Percentiles rank a stretch among this genome's conserved stretches.
phyloP scores from a whole-genome alignment of 108 stramenopile genomes.

The Poteriospumella lacustris region DNA sequence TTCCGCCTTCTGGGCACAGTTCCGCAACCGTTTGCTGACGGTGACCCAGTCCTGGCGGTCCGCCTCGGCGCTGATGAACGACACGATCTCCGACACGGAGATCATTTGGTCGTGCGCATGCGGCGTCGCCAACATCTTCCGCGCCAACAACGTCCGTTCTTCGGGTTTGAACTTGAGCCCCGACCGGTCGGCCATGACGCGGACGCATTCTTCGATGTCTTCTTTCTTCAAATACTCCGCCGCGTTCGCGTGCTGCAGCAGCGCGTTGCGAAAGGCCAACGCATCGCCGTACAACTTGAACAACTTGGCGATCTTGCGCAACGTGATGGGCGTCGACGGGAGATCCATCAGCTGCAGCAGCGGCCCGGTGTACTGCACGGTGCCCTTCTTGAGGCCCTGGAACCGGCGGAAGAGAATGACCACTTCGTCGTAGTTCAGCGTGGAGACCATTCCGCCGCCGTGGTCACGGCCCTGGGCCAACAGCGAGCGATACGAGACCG shows the following conservation, averaged over 20 bases:
- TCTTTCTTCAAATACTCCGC: not conserved
- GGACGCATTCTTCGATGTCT: slow-evolving; percentile 11
- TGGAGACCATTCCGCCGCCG: slow-evolving; percentile 1
- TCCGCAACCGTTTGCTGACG: not conserved
- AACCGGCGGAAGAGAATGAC: slow-evolving; percentile 34
- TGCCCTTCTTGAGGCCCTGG: slow-evolving; percentile 16
- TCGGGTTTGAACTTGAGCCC: not conserved
- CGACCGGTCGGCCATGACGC: not conserved
- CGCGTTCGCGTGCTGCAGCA: not conserved
- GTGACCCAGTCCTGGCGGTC: slow-evolving; percentile 23
- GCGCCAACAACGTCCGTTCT: not conserved
- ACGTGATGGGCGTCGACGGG: slow-evolving; percentile 17
- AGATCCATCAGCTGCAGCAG: slow-evolving; percentile 47
- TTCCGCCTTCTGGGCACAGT: slow-evolving; percentile 11
- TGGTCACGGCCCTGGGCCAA: not conserved
- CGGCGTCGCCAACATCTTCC: not conserved
- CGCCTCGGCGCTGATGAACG: slow-evolving; percentile 23
- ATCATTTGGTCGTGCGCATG: slow-evolving; percentile 29
- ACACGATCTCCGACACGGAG: slow-evolving; percentile 19
- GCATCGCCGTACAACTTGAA: not conserved
- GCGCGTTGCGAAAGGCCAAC: not conserved
- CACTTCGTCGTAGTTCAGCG: slow-evolving; percentile 40
- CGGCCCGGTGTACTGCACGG: slow-evolving; percentile 39
- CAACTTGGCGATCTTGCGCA: not conserved
- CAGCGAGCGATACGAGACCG: slow-evolving; percentile 8